These are phyloP conservation scores for Berberis thunbergii DNA, from an alignment of 164 flowering plant species.

Conservation along the genomic window DNA sequence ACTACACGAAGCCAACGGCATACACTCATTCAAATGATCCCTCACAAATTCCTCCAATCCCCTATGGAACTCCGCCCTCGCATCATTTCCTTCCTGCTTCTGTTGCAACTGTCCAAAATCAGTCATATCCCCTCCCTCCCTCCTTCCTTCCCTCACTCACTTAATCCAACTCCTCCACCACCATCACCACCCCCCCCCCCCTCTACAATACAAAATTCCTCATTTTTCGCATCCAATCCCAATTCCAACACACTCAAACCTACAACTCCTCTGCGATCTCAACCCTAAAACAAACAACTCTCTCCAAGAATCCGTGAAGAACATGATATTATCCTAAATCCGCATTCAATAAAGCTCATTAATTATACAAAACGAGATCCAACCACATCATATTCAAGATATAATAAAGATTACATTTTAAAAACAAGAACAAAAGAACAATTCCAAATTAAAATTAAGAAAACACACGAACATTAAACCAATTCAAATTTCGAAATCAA, in stretches of 20 bases:
- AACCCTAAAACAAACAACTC: not conserved
- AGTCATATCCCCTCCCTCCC: slow-evolving; percentile 33
- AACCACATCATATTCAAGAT: not conserved
- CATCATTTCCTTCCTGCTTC: slow-evolving; percentile 63
- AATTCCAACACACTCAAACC: slow-evolving; percentile 8
- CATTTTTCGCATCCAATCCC: slow-evolving; percentile 4
- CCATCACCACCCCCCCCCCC: slow-evolving; percentile 3
- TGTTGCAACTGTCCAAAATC: slow-evolving; percentile 62
- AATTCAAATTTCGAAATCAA: not conserved
- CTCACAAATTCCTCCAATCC: slow-evolving; percentile 85
- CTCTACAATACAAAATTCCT: not conserved
- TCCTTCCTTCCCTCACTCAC: slow-evolving; percentile 2
- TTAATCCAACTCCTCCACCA: not conserved
- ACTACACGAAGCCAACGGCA: slow-evolving; percentile 75
- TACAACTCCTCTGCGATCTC: slow-evolving; percentile 2
- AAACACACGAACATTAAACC: not conserved
- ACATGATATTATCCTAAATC: slow-evolving; percentile 2
- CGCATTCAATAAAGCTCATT: not conserved
- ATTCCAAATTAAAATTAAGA: not conserved
- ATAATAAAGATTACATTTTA: not conserved
- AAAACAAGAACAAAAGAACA: not conserved
- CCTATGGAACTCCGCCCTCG: slow-evolving; percentile 51
- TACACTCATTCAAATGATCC: slow-evolving; percentile 76
- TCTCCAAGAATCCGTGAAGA: not conserved
- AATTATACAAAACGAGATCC: not conserved